Conservation (phyloP, 2,329 filamentous ascomycete species). For the Plectosphaerella sp. region DNA sequence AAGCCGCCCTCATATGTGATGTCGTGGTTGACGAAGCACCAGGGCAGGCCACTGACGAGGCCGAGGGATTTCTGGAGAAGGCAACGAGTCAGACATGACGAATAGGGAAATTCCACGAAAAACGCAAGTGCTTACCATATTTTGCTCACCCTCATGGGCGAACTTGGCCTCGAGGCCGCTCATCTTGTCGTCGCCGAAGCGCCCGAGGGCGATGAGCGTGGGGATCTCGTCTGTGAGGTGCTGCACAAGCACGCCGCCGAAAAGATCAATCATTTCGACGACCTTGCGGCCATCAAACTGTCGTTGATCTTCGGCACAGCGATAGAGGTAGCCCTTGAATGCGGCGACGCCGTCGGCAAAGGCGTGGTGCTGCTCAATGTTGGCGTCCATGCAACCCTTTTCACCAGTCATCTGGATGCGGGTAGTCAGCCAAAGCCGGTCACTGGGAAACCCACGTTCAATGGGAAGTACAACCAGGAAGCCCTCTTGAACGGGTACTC, state of each 20-base stretch:
- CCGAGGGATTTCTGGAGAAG: constrained; percentile 14
- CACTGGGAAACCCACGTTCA: too few relatives aligned
- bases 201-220: constrained; percentile 19
- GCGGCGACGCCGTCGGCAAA: constrained; percentile 27
- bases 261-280: constrained; percentile 21
- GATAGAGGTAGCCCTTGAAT: constrained; percentile 20
- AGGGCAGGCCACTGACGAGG: constrained; percentile 11
- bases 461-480: too few relatives aligned
- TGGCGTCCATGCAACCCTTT: constrained; percentile 32
- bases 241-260: constrained; percentile 19
- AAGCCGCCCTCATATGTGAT: constrained; percentile 16
- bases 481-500: too few relatives aligned
- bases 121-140: constrained; percentile 12
- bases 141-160: constrained; percentile 12
- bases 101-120: too few relatives aligned
- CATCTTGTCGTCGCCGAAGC: constrained; percentile 18
- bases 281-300: constrained; percentile 22
- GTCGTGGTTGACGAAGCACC: constrained; percentile 15
- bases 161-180: constrained; percentile 9
- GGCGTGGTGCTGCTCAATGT: constrained; percentile 33
- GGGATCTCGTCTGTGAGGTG: constrained; percentile 28
- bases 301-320: constrained; percentile 8
- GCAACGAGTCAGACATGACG: neutral
- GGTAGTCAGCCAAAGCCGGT: too few relatives aligned
- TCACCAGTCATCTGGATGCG: constrained; percentile 19